Conservation (phyloP, 2,329 filamentous ascomycete species). For the Aspergillus calidoustus region DNA sequence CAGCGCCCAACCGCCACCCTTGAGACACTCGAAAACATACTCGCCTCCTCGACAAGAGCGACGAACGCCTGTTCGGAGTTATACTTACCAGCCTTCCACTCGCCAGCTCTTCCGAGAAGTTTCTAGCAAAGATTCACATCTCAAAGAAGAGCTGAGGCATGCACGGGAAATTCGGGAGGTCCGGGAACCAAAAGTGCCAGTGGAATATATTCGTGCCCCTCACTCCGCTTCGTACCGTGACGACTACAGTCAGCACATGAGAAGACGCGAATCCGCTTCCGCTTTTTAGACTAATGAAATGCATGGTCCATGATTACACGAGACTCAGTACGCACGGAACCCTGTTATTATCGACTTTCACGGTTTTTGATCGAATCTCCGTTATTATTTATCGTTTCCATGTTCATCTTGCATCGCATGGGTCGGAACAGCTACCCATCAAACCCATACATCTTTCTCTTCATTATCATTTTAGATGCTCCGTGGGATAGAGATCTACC, state of each 20-base stretch:
- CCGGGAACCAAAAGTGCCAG: slow-evolving; percentile 20
- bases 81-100: slow-evolving; percentile 27
- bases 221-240: slow-evolving; percentile 16
- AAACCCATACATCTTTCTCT: slow-evolving; percentile 8
- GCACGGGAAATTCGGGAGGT: slow-evolving; percentile 35
- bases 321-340: slow-evolving; percentile 25
- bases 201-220: slow-evolving; percentile 27
- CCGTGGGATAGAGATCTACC: slow-evolving; percentile 16
- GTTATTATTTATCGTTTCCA: not conserved
- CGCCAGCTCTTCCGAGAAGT: slow-evolving; percentile 29
- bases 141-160: slow-evolving; percentile 35
- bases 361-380: not conserved
- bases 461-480: slow-evolving; percentile 16
- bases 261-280: slow-evolving; percentile 34
- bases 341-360: not conserved
- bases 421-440: not conserved
- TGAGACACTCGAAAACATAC: slow-evolving; percentile 32
- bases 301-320: slow-evolving; percentile 4
- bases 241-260: slow-evolving; percentile 8
- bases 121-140: slow-evolving; percentile 25
- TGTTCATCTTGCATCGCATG: slow-evolving; percentile 10
- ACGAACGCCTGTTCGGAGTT: slow-evolving; percentile 31
- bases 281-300: not conserved
- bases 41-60: slow-evolving; percentile 37
- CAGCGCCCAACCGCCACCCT: slow-evolving; percentile 20